Evolutionary conservation across 768 basidiomycete genomes (phyloP), one percentile per base, ranked within the genome.

Genomic region (Tricholoma matsutake): DNA sequence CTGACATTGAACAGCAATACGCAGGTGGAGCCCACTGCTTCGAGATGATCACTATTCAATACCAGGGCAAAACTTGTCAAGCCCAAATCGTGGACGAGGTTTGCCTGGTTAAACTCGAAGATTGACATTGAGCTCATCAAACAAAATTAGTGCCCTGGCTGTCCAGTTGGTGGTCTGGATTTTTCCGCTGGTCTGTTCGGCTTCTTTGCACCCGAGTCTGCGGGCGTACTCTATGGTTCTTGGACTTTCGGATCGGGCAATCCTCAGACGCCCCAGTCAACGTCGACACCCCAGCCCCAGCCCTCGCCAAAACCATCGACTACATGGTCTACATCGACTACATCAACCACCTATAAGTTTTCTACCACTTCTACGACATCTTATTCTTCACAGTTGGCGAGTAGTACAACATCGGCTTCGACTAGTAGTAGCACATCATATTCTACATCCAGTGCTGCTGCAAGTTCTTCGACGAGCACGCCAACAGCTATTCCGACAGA

Each of bases 101-200:
- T 52, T 57, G 72, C 70, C 39, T 25, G 14, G 6, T 22, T 25
- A 13, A 11, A 9, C 3, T 16, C 3, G 11, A n/a, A 29, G 3
- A 29, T 39, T 22, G 32, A 13, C n/a, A 28, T 41, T 25, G 9
- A 16, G 39, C 34, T 61, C 29, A 63, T 34, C 6, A 32, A 43
- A 37, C 11, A 5, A 41, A 8, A 58, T 18, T 67, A 84, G 78
- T 87, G 86, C 67, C 76, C 78, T 16, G 77, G 77, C 13, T 87
- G 86, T 66, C 76, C 76, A 2, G 80, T 71, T 47, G 80, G 77
- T 6, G 83, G 74, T 18, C 77, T 87, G 39, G 86, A 87, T 66
- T 69, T 86, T 35, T 76, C 79, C 14, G n/a, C 72, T 29, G 78
- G 81, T 39, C 75, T 86, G n/a, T 86, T 87, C 73, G 65, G 71